Evolutionary conservation across 768 basidiomycete species (phyloP).

Genomic region (Tulasnella sp.): DNA sequence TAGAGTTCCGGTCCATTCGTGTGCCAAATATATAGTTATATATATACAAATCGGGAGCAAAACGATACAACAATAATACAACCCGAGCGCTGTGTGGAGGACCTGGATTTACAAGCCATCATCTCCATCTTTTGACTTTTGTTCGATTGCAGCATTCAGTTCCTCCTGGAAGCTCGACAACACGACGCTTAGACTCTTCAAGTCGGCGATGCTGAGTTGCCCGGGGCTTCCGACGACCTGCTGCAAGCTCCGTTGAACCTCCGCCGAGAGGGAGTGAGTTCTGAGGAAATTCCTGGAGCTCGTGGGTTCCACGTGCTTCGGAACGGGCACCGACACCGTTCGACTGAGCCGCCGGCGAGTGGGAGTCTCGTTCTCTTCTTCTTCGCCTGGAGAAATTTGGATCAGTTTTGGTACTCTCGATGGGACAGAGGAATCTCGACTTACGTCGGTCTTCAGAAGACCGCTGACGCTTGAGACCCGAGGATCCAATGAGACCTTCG

Average conservation of each 20-base stretch:
- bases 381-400: neutral
- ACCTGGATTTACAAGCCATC: neutral
- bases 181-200: neutral
- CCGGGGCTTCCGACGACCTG: neutral
- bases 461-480: conserved; percentile 3
- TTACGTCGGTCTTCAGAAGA: neutral
- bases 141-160: neutral
- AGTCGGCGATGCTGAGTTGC: neutral
- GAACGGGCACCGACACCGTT: conserved; percentile 10
- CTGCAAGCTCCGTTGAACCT: conserved; percentile 6
- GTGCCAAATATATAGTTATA: too few relatives aligned
- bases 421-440: neutral
- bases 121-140: neutral
- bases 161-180: conserved; percentile 4
- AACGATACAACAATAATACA: too few relatives aligned
- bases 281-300: neutral
- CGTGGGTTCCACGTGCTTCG: neutral
- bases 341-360: neutral
- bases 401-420: neutral
- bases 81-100: too few relatives aligned
- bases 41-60: too few relatives aligned
- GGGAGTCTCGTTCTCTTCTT: conserved; percentile 6
- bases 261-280: conserved; percentile 11
- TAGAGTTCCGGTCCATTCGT: too few relatives aligned
- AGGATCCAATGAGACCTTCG: neutral